phyloP scores from a whole-genome alignment of 768 basidiomycete genomes.

The Leccinum subgranulosum region DNA sequence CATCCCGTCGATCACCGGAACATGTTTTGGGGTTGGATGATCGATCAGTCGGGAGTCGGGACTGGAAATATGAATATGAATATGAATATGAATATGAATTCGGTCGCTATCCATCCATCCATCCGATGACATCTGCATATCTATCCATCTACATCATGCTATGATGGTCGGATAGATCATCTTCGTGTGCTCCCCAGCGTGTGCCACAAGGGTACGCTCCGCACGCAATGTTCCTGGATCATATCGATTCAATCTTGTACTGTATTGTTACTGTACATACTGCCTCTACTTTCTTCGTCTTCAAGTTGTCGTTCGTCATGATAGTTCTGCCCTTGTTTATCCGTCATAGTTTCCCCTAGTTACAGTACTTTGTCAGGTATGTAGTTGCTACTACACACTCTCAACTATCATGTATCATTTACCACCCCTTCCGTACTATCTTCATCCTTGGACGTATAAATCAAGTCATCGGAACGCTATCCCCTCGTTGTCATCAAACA shows the following conservation, averaged over 20 bases:
- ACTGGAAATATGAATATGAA: not conserved
- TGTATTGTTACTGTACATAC: too few relatives aligned
- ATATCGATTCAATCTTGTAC: not conserved
- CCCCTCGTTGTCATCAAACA: too few relatives aligned
- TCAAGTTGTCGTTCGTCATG: not conserved
- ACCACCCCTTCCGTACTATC: too few relatives aligned
- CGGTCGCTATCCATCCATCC: not conserved
- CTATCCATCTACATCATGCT: not conserved
- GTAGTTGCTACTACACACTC: too few relatives aligned
- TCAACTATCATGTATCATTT: too few relatives aligned
- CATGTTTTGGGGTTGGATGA: not conserved
- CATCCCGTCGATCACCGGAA: not conserved
- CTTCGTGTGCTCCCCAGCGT: not conserved
- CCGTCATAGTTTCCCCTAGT: not conserved
- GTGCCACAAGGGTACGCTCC: not conserved
- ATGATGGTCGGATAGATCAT: not conserved
- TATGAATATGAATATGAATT: not conserved
- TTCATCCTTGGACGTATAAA: too few relatives aligned
- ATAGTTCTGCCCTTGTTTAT: not conserved
- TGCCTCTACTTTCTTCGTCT: not conserved
- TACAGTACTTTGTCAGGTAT: too few relatives aligned
- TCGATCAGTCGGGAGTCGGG: not conserved
- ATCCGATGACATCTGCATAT: not conserved
- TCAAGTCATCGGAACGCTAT: too few relatives aligned
- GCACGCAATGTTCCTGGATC: not conserved